phyloP scores from a whole-genome alignment of 208 protist genomes.

The Polymyxa betae region DNA sequence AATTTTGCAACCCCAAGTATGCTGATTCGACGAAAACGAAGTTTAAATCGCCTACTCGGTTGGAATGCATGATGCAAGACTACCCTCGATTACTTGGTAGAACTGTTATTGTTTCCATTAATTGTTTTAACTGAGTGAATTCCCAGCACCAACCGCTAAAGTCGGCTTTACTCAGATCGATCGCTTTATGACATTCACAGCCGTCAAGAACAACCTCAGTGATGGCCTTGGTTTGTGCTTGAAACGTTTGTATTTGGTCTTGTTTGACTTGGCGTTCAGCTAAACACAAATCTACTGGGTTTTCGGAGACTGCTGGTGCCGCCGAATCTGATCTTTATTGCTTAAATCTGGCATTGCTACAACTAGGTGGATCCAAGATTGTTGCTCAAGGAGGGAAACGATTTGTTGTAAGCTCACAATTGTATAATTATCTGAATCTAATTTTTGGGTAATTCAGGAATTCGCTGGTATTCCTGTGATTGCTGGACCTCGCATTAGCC shows the following conservation, averaged over 20 bases:
- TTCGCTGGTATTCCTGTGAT: constrained; percentile 34
- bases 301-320: not conserved
- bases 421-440: not conserved
- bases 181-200: constrained; percentile 60
- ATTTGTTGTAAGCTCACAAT: not conserved
- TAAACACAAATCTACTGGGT: constrained; percentile 11
- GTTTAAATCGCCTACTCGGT: constrained; percentile 69
- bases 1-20: constrained; percentile 91
- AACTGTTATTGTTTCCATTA: not conserved
- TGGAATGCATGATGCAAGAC: constrained; percentile 74
- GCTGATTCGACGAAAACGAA: constrained; percentile 63
- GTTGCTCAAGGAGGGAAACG: not conserved
- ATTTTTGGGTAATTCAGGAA: not conserved
- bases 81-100: constrained; percentile 56
- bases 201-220: constrained; percentile 63
- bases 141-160: not conserved
- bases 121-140: not conserved
- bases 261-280: constrained; percentile 15
- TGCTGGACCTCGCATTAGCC: not conserved
- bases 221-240: constrained; percentile 56
- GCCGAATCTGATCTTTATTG: constrained; percentile 22
- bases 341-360: not conserved
- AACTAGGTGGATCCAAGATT: not conserved
- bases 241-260: not conserved
- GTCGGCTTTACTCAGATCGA: constrained; percentile 63